Evolutionary conservation across 768 basidiomycete genomes (phyloP), one percentile per base, ranked within the genome.

Genomic region (Tulasnella sp.): DNA sequence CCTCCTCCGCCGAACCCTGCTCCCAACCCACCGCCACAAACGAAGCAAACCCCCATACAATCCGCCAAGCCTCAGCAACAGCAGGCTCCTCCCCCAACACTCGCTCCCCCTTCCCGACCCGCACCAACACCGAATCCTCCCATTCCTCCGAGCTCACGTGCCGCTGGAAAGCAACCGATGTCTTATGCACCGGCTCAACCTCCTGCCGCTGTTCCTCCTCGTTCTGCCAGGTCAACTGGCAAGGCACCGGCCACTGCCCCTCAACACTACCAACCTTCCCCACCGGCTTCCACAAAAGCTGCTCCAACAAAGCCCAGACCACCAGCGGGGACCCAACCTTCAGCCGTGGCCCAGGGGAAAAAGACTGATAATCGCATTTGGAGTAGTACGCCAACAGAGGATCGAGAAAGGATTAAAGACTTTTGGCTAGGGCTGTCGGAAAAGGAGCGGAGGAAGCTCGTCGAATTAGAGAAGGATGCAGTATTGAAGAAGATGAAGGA

Each of bases 401-500:
- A 99, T 84, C 89, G 97, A 39, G 96, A 98, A 83, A 90, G 94
- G 79, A 99, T 99, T 85, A 96, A 97, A 84, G 93, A 95, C 81
- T 99, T 99, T 83, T 99, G 97, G 97, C 89, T 98, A 38, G 91
- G 89, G 36, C 87, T 99, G n/a, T 89, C 89, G 37, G 95, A 98
- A 85, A 89, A 91, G 76, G 96, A 99, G 83, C 89, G 97, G 38
- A 85, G 93, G 78, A 92, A 90, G 84, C 88, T 99, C 77, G 95
- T 99, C 85, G 93, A 93, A 87, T 90, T 98, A 81, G 97, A 99
- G 87, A 99, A 99, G 85, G 96, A 98, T 83, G 94, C 95, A 34
- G 97, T 99, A 38, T 85, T 99, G 77, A 89, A 89, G 84, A 99
- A 99, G 89, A 99, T 99, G 96, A 99, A 99, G 86, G 97, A 99